phyloP scores from a whole-genome alignment of 2,329 filamentous ascomycete species.

The Claviceps lovelessii region DNA sequence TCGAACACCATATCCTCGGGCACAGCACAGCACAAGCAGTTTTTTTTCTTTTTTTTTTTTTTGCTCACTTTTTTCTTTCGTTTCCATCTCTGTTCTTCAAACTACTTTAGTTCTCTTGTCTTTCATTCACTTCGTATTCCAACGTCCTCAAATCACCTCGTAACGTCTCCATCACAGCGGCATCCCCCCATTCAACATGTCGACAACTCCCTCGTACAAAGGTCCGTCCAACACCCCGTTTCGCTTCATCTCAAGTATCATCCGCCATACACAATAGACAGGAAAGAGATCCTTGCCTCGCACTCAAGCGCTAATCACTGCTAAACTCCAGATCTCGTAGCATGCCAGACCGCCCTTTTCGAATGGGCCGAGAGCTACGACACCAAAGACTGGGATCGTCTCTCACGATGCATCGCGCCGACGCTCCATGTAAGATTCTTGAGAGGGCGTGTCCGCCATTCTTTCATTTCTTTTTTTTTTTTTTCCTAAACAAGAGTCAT shows the following conservation, averaged over 20 bases:
- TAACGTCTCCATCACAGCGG: no score
- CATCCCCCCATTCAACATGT: background rate
- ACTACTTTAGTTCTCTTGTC: no score
- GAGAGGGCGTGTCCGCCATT: background rate
- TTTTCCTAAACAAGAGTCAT: background rate
- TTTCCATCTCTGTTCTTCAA: no score
- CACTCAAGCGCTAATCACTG: background rate
- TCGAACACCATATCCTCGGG: no score
- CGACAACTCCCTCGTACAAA: background rate
- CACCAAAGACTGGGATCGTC: constrained; percentile 47
- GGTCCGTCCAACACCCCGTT: background rate
- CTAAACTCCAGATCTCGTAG: background rate
- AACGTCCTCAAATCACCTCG: no score
- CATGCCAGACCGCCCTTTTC: constrained; percentile 19
- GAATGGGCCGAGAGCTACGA: constrained; percentile 53
- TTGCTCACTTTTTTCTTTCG: no score
- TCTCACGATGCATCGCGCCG: constrained; percentile 37
- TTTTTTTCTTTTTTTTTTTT: no score
- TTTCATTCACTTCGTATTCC: no score
- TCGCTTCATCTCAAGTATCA: no score
- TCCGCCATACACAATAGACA: no score
- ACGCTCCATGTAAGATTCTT: constrained; percentile 19
- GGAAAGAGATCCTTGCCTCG: no score
- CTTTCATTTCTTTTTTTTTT: background rate
- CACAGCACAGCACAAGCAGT: no score